Base-by-base conservation (phyloP, 139 green algal genomes). In the Chlamydomonas incerta region DNA sequence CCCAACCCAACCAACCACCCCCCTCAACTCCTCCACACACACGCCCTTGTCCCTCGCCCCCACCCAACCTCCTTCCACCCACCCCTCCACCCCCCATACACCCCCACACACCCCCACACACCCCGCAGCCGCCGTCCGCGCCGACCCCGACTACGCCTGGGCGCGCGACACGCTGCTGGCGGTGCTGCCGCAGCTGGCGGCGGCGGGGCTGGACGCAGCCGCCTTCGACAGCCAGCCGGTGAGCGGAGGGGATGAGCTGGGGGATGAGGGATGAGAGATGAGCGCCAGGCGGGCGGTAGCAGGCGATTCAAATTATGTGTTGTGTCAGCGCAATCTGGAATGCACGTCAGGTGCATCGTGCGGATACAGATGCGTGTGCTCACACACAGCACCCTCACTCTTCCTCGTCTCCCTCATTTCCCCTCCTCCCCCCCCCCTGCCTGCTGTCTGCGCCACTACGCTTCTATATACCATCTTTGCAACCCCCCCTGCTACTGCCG, bases 121-220 rank as follows among this genome's bases (percentile, higher is more conserved):
- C 60, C 62, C 20, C 13, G 0, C 62, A 83, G 77, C 41, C 63
- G 77, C 77, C 29, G 24, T 83, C 8, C 77, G 29, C 4, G n/a
- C 70, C 9, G 82, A 87, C 60, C 82, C 70, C 15, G 82, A 87
- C 6, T 81, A 75, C 58, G 58, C 23, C 3, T 87, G 82, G 82
- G 82, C 71, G 3, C 37, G 58, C 13, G 41, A 37, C 8, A 46
- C 67, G 60, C 57, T 87, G 70, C 23, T 68, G 71, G 28, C n/a
- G 21, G 34, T 81, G 35, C 26, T 87, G 41, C 41, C 41, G 41
- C 41, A 50, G 41, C 41, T 50, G 41, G 8, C n/a, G n/a, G n/a
- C n/a, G n/a, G n/a, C n/a, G 37, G 72, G n/a, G 5, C 9, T 87
- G 35, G 81, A 87, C 9, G 18, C 35, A 4, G 21, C 67, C 0